These are phyloP conservation scores for Calonectria pseudoturangicola DNA, from an alignment of 2,329 filamentous ascomycete genomes.

Conservation along the genomic window DNA sequence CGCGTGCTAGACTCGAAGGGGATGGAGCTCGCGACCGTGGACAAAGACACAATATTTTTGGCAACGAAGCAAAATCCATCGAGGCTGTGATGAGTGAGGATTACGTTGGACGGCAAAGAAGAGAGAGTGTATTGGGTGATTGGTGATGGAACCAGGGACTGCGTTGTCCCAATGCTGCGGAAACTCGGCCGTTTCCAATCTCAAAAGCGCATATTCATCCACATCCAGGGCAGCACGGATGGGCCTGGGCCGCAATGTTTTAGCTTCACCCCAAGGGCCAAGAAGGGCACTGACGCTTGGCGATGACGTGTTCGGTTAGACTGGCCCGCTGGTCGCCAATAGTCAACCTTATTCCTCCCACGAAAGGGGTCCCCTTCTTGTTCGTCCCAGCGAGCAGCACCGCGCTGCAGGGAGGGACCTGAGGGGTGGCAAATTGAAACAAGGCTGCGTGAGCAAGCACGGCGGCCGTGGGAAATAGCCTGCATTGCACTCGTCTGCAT, in stretches of 20 bases:
- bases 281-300: not conserved
- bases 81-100: constrained; percentile 1
- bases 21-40: constrained; percentile 1
- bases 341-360: constrained; percentile 3
- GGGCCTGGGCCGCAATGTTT: constrained; percentile 23
- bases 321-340: constrained; percentile 13
- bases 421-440: constrained; percentile 26
- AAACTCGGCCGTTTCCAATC: not conserved
- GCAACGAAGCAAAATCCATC: not conserved
- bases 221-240: constrained; percentile 13
- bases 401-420: not conserved
- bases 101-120: not conserved
- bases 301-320: constrained; percentile 27
- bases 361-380: not conserved
- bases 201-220: not conserved
- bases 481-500: constrained; percentile 18
- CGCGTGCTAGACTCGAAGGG: not conserved
- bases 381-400: not conserved
- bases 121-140: not conserved
- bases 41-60: not conserved
- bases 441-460: constrained; percentile 1
- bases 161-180: not conserved
- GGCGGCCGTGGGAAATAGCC: not conserved
- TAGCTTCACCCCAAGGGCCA: constrained; percentile 7
- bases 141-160: not conserved